A percentile compares a stretch with the other conserved stretches of the same genome.
phyloP scores from a whole-genome alignment of 2,329 filamentous ascomycete genomes.

The Colletotrichum lini region DNA sequence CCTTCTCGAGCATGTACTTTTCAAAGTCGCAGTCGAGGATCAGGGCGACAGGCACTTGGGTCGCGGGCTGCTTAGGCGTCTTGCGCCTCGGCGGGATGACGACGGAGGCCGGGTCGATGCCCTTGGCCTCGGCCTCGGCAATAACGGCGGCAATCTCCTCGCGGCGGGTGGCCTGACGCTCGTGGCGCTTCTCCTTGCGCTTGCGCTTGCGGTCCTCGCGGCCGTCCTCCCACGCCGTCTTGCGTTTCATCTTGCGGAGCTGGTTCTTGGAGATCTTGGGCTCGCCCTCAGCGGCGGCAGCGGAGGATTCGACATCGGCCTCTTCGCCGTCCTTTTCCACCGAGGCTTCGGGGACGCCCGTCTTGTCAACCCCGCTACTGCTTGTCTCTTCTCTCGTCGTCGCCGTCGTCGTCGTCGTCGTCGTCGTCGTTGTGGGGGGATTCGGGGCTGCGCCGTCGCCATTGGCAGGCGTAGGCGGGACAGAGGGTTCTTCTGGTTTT shows the following conservation, averaged over 20 bases:
- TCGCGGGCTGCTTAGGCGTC: conserved; percentile 52
- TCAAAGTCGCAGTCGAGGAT: conserved; percentile 96
- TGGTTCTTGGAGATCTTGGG: conserved; percentile 83
- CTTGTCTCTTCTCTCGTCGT: background rate
- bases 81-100: conserved; percentile 46
- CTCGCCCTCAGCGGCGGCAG: conserved; percentile 12
- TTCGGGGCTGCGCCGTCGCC: conserved; percentile 3
- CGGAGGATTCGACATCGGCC: background rate
- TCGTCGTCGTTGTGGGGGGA: background rate
- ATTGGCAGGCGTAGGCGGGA: conserved; percentile 11
- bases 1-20: conserved; percentile 87
- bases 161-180: conserved; percentile 63
- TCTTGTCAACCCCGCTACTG: conserved; percentile 6
- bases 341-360: conserved; percentile 14
- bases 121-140: conserved; percentile 59
- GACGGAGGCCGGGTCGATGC: conserved; percentile 56
- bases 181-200: conserved; percentile 69
- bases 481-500: background rate
- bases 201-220: conserved; percentile 70
- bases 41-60: conserved; percentile 81
- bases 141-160: conserved; percentile 65
- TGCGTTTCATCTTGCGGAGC: conserved; percentile 81
- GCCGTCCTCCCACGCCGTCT: conserved; percentile 82
- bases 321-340: conserved; percentile 11
- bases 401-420: background rate